A percentile compares a stretch with the other conserved stretches of the same genome.
Evolutionary conservation across 805 yeast genomes (phyloP).

Genomic region (Metschnikowia lunata): DNA sequence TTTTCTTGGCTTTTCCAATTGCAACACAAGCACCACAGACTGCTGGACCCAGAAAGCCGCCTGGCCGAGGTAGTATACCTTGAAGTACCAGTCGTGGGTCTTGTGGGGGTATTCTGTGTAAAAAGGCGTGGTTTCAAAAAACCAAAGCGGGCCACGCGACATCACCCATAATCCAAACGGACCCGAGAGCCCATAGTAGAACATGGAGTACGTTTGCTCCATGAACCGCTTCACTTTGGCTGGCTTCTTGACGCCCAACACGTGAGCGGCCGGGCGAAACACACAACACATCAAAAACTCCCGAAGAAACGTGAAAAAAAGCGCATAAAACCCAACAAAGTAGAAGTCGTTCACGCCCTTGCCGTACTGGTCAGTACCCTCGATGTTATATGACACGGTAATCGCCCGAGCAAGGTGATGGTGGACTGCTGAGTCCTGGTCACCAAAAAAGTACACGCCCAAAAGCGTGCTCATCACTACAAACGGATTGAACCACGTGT

Average conservation of each 20-base stretch:
- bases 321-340: slow-evolving; percentile 74
- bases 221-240: slow-evolving; percentile 73
- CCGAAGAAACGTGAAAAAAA: slow-evolving; percentile 84
- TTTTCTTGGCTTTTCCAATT: slow-evolving; percentile 91
- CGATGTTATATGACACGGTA: slow-evolving; percentile 58
- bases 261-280: slow-evolving; percentile 65
- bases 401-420: slow-evolving; percentile 56
- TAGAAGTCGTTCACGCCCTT: slow-evolving; percentile 82
- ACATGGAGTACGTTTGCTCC: slow-evolving; percentile 86
- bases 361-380: slow-evolving; percentile 67
- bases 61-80: slow-evolving; percentile 81
- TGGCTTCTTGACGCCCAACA: slow-evolving; percentile 47
- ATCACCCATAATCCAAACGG: slow-evolving; percentile 88
- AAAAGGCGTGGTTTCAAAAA: slow-evolving; percentile 77
- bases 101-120: slow-evolving; percentile 81
- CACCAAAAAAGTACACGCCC: slow-evolving; percentile 48
- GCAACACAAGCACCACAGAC: slow-evolving; percentile 73
- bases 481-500: slow-evolving; percentile 72
- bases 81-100: slow-evolving; percentile 63
- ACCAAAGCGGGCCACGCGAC: slow-evolving; percentile 81
- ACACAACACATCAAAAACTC: slow-evolving; percentile 86
- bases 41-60: slow-evolving; percentile 99
- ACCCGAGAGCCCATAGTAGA: slow-evolving; percentile 76
- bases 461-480: slow-evolving; percentile 41
- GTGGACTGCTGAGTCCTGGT: slow-evolving; percentile 55